Percentiles rank a stretch among this genome's conserved stretches.
Evolutionary conservation across 139 green algal species (phyloP).

Genomic region (Coelastrella sp.): DNA sequence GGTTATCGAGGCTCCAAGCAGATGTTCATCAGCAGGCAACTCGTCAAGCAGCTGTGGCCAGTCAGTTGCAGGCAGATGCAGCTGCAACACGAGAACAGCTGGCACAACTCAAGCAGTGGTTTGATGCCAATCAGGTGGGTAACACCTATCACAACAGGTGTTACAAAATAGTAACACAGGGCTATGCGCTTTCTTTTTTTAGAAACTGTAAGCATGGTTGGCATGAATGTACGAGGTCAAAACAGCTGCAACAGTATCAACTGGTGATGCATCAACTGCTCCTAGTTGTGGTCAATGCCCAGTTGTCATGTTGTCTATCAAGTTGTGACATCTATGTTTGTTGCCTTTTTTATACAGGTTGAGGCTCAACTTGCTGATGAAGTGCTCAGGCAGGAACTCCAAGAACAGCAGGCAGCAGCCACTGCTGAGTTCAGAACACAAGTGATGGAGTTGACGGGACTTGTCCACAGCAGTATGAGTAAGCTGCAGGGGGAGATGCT

Average conservation of each 20-base stretch:
- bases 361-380: slow-evolving; percentile 36
- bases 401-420: slow-evolving; percentile 25
- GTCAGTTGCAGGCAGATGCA: slow-evolving; percentile 16
- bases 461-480: neutral
- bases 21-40: neutral
- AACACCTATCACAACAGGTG: neutral
- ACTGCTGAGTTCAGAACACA: neutral
- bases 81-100: slow-evolving; percentile 16
- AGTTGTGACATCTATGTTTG: neutral
- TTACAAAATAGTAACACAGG: neutral
- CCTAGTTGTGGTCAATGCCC: no score
- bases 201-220: no score
- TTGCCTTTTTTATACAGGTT: slow-evolving; percentile 19
- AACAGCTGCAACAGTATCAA: no score
- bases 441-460: neutral
- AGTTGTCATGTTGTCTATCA: neutral
- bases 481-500: neutral
- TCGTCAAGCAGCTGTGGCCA: slow-evolving; percentile 3
- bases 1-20: neutral
- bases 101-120: slow-evolving; percentile 37
- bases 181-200: no score
- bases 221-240: no score
- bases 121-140: slow-evolving; percentile 48
- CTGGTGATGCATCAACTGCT: no score
- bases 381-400: slow-evolving; percentile 37